Conservation (phyloP, 306 rosid species). For the Gynostemma pentaphyllum region DNA sequence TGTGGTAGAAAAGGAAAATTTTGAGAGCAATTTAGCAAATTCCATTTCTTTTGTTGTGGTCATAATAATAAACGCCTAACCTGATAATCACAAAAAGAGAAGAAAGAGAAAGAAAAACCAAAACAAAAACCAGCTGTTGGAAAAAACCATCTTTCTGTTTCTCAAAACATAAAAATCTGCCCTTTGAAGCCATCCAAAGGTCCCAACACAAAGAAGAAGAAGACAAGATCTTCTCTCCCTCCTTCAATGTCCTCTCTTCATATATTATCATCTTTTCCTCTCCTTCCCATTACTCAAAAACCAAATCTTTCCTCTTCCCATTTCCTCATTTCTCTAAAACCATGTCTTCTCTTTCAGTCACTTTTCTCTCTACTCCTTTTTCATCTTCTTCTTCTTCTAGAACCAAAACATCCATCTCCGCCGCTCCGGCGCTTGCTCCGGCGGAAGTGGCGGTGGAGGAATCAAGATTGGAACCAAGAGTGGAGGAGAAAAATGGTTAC, state of each 20-base stretch:
- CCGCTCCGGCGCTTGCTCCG: constrained; percentile 35
- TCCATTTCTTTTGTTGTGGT: no score
- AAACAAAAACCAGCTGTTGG: background rate
- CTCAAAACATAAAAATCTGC: background rate
- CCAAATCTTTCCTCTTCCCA: background rate
- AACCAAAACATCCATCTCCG: constrained; percentile 12
- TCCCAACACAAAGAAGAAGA: background rate
- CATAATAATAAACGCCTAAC: no score
- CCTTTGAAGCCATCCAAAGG: constrained; percentile 64
- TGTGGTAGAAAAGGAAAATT: no score
- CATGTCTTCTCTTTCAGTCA: no score
- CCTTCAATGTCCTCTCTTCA: background rate
- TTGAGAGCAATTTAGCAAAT: no score
- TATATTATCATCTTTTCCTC: background rate
- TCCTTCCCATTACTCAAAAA: constrained; percentile 2
- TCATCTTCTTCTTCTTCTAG: constrained; percentile 30
- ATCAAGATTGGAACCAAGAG: constrained; percentile 60
- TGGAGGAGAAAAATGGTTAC: constrained; percentile 60
- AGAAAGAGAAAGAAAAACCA: background rate
- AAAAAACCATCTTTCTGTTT: no score
- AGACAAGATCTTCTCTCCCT: background rate
- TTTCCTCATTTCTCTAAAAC: background rate
- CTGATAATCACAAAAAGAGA: background rate
- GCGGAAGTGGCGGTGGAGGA: constrained; percentile 22
- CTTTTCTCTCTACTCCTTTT: constrained; percentile 44